Conservation (phyloP, 805 yeast species). For the Pichia gijzeniarum region DNA sequence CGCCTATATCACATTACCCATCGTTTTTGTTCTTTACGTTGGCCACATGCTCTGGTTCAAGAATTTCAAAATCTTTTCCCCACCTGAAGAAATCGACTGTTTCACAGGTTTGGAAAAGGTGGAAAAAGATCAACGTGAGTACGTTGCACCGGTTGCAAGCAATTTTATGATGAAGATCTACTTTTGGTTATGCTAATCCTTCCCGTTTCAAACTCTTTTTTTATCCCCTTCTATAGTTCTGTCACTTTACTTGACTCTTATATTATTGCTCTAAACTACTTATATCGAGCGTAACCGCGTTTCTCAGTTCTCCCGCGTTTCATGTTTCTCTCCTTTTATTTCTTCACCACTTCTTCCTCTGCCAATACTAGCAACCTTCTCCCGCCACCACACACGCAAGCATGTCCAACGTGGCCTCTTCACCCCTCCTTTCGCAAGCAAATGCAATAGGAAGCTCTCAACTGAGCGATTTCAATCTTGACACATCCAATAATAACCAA, state of each 20-base stretch:
- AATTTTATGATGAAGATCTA: slow-evolving; percentile 39
- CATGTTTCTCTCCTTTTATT: too few species aligned
- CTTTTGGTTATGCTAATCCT: slow-evolving; percentile 33
- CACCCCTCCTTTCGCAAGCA: slow-evolving; percentile 22
- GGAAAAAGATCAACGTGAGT: slow-evolving; percentile 44
- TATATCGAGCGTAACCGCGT: too few species aligned
- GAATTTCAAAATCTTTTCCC: slow-evolving; percentile 40
- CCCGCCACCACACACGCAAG: not conserved
- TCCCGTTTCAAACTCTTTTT: not conserved
- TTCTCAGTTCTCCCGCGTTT: too few species aligned
- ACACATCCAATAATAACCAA: slow-evolving; percentile 14
- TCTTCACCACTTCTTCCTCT: too few species aligned
- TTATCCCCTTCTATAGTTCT: not conserved
- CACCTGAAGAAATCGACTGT: slow-evolving; percentile 55
- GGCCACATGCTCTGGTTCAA: slow-evolving; percentile 50
- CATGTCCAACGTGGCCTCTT: slow-evolving; percentile 20
- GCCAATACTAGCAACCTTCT: too few species aligned
- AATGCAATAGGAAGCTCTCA: slow-evolving; percentile 4
- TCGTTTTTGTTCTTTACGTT: slow-evolving; percentile 44
- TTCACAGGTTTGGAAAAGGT: slow-evolving; percentile 52
- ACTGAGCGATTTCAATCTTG: slow-evolving; percentile 21
- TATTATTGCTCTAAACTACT: too few species aligned
- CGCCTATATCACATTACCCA: slow-evolving; percentile 63
- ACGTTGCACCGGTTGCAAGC: slow-evolving; percentile 33
- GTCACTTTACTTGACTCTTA: too few species aligned